phyloP scores from a whole-genome alignment of 2,329 filamentous ascomycete genomes.

The Madurella mycetomatis region DNA sequence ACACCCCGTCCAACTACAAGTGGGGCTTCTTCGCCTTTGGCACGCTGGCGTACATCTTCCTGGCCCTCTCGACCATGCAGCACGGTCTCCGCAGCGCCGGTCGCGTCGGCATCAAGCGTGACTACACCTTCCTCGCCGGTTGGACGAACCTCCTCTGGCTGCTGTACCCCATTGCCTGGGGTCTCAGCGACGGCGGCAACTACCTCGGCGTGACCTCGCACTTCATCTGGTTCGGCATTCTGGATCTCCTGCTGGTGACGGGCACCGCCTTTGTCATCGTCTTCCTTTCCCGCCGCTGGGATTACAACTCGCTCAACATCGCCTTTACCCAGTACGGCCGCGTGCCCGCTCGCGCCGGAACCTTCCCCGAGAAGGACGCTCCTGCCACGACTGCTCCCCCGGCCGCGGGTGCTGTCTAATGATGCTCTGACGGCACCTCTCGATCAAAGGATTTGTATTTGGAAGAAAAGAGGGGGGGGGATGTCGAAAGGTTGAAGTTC shows the following conservation, averaged over 20 bases:
- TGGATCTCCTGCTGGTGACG: slow-evolving; percentile 48
- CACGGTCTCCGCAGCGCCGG: slow-evolving; percentile 36
- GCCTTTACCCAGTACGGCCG: slow-evolving; percentile 54
- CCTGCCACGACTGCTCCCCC: slow-evolving; percentile 3
- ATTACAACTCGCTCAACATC: slow-evolving; percentile 48
- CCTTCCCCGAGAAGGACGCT: slow-evolving; percentile 44
- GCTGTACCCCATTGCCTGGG: slow-evolving; percentile 52
- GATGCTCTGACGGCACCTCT: too few relatives aligned
- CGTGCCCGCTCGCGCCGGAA: slow-evolving; percentile 37
- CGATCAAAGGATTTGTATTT: too few relatives aligned
- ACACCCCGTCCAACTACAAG: slow-evolving; percentile 48
- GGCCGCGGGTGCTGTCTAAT: neutral
- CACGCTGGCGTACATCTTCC: slow-evolving; percentile 42
- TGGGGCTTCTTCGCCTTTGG: slow-evolving; percentile 56
- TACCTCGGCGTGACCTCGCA: slow-evolving; percentile 41
- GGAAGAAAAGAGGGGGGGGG: too few relatives aligned
- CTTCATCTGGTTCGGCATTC: slow-evolving; percentile 50
- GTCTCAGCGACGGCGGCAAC: slow-evolving; percentile 50
- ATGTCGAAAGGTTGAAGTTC: neutral
- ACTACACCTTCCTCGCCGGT: slow-evolving; percentile 43
- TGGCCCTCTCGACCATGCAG: slow-evolving; percentile 42
- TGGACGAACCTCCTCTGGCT: slow-evolving; percentile 51
- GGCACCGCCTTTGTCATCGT: slow-evolving; percentile 41
- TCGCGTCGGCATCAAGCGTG: slow-evolving; percentile 39
- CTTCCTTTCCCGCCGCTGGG: slow-evolving; percentile 45